Base-by-base conservation (phyloP, 495 filamentous ascomycete species). In the Lepidopterella palustris region DNA sequence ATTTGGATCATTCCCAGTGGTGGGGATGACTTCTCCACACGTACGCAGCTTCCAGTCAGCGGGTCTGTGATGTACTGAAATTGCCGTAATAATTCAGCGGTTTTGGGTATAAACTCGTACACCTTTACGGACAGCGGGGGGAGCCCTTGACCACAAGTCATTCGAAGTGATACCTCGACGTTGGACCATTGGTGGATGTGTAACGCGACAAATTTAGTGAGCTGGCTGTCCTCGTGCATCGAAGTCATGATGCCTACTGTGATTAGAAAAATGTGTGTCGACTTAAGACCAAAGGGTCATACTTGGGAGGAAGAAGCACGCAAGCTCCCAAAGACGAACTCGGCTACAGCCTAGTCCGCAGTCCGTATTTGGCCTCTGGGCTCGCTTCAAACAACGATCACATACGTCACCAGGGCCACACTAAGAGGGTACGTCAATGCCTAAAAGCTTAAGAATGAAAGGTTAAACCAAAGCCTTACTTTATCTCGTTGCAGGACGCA, bases 61-160 rank as follows among this genome's bases (percentile, higher is more conserved):
- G 39, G 45, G 29, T 73, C 55, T 28, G 64, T 70, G 0, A 66
- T 56, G 59, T 72, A 73, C 57, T 73, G 72, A 20, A 65, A 63
- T 47, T 71, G 67, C 0, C 40, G 27, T 23, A 69, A 39, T 8
- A 73, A 55, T 42, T 67, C 70, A 5, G 57, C 24, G 28, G 49
- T 62, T 26, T 45, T 69, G 11, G 72, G 72, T 10, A 47, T 9
- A 29, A 75, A 75, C 59, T 75, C 71, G 57, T 73, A 70, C 15
- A 73, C 60, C 48, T 71, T 63, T 53, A 67, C 68, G 3, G 40
- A 39, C 4, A 73, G 52, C 20, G 51, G 49, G 26, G 67, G 64
- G 42, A 69, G 59, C 1, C 31, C 52, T 45, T 66, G 52, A 11
- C 58, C 59, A 35, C 55, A 60, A 0, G 58, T 67, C 58, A 67